Evolutionary conservation across 1,284 basidiomycete genomes (phyloP).

Genomic region (Ceratobasidium sp.): DNA sequence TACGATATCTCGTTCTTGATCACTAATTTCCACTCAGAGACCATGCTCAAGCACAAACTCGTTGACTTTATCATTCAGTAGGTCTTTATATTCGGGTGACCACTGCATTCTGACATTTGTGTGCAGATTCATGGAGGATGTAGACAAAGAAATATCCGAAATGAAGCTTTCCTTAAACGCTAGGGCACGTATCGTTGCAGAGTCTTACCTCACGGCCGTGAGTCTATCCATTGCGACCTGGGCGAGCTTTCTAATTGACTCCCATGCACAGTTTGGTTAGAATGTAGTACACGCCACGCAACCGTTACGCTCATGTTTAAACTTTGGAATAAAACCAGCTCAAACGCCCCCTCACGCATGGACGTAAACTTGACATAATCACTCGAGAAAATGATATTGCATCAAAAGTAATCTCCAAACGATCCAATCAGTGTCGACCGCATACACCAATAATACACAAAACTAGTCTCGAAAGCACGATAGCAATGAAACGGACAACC

Average conservation of each 20-base stretch:
- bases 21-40: slow-evolving; percentile 95
- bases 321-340: slow-evolving; percentile 1
- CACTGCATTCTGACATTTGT: not conserved
- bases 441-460: slow-evolving; percentile 12
- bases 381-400: not conserved
- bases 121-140: slow-evolving; percentile 94
- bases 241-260: not conserved
- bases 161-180: slow-evolving; percentile 94
- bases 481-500: not conserved
- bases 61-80: slow-evolving; percentile 99
- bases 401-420: not conserved
- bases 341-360: not conserved
- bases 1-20: slow-evolving; percentile 99
- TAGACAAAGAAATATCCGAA: slow-evolving; percentile 90
- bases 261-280: slow-evolving; percentile 36
- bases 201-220: slow-evolving; percentile 82
- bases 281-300: not conserved
- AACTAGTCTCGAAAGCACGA: not conserved
- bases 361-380: not conserved
- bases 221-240: slow-evolving; percentile 48
- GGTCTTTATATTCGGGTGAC: slow-evolving; percentile 30
- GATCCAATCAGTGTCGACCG: not conserved
- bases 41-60: slow-evolving; percentile 99
- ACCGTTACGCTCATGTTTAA: not conserved
- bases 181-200: slow-evolving; percentile 95